Conservation (phyloP, 1,284 basidiomycete species). For the Heliocybe sulcata region DNA sequence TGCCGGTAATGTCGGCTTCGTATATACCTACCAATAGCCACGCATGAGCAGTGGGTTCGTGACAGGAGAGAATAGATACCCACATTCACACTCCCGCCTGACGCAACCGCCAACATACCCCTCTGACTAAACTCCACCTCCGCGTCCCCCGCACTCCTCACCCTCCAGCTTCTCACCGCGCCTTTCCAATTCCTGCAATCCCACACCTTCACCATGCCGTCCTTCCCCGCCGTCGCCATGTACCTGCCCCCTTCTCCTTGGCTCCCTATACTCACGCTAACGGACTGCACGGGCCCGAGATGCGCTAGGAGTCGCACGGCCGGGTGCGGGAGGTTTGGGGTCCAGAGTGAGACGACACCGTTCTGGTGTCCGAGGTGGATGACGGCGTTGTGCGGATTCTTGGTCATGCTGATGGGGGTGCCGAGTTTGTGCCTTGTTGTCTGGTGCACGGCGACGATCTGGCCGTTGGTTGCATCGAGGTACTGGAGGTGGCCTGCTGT, state of each 20-base stretch:
- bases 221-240: slow-evolving; percentile 86
- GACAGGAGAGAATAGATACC: slow-evolving; percentile 2
- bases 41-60: too few species aligned
- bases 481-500: slow-evolving; percentile 91
- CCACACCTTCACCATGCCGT: slow-evolving; percentile 92
- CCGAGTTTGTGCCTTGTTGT: slow-evolving; percentile 68
- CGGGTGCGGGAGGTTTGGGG: slow-evolving; percentile 87
- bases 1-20: slow-evolving; percentile 39
- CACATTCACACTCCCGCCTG: slow-evolving; percentile 79
- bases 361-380: slow-evolving; percentile 93
- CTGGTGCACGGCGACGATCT: slow-evolving; percentile 83
- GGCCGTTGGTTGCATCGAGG: slow-evolving; percentile 94
- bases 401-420: slow-evolving; percentile 80
- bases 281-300: slow-evolving; percentile 77
- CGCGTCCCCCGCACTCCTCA: slow-evolving; percentile 35
- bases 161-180: slow-evolving; percentile 75
- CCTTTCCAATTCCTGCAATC: slow-evolving; percentile 94
- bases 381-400: slow-evolving; percentile 90
- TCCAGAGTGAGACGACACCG: slow-evolving; percentile 92
- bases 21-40: slow-evolving; percentile 47
- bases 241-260: slow-evolving; percentile 67
- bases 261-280: slow-evolving; percentile 44
- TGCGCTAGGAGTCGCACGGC: slow-evolving; percentile 92
- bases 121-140: slow-evolving; percentile 76
- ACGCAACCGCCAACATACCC: slow-evolving; percentile 79